A percentile compares a stretch with the other conserved stretches of the same genome.
phyloP scores from a whole-genome alignment of 2,329 filamentous ascomycete species.

The Phoma sp. region DNA sequence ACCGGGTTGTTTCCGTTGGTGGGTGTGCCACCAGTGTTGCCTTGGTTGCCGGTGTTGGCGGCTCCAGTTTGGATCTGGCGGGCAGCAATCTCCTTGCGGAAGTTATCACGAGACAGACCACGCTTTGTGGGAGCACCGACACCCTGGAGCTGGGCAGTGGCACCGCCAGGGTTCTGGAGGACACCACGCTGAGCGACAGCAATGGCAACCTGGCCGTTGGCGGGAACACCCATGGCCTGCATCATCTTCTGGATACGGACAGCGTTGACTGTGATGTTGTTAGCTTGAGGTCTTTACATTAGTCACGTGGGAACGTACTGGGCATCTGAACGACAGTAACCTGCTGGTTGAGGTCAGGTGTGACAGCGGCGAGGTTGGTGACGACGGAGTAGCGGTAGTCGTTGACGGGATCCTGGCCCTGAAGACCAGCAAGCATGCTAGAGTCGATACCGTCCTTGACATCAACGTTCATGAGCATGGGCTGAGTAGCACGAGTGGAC shows the following conservation, averaged over 20 bases:
- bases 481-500: slow-evolving; percentile 45
- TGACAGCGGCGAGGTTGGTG: slow-evolving; percentile 45
- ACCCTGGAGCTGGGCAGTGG: slow-evolving; percentile 39
- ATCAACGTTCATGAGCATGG: slow-evolving; percentile 47
- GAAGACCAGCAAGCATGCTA: slow-evolving; percentile 44
- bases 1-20: slow-evolving; percentile 44
- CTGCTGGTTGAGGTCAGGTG: slow-evolving; percentile 43
- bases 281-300: slow-evolving; percentile 5
- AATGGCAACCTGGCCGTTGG: slow-evolving; percentile 43
- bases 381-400: slow-evolving; percentile 47
- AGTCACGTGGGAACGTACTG: slow-evolving; percentile 28
- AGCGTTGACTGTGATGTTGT: slow-evolving; percentile 41
- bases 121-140: slow-evolving; percentile 30
- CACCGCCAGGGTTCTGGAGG: slow-evolving; percentile 47
- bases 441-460: slow-evolving; percentile 45
- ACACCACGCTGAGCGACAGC: slow-evolving; percentile 47
- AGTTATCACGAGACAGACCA: slow-evolving; percentile 28
- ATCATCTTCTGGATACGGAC: slow-evolving; percentile 47
- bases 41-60: slow-evolving; percentile 16
- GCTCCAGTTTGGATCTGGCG: slow-evolving; percentile 25
- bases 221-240: slow-evolving; percentile 40
- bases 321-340: slow-evolving; percentile 49
- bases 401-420: slow-evolving; percentile 41
- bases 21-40: slow-evolving; percentile 29
- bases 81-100: slow-evolving; percentile 31